phyloP scores from a whole-genome alignment of 148 eudicot species.

The Rhododendron simsii region DNA sequence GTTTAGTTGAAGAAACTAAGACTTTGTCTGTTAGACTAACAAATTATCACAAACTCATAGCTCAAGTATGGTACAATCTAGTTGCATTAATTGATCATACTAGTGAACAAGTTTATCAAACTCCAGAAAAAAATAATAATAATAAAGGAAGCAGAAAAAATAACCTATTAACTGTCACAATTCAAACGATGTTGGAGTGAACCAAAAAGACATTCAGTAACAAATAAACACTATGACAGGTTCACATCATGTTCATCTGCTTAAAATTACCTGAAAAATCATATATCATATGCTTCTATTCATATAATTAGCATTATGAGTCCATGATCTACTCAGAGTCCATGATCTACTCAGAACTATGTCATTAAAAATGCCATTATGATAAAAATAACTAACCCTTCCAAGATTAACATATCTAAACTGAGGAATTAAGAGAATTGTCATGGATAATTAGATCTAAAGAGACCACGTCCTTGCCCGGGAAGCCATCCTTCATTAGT shows the following conservation, averaged over 20 bases:
- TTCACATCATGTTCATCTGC: not conserved
- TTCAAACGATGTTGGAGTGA: not conserved
- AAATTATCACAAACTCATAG: not conserved
- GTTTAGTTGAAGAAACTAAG: not conserved
- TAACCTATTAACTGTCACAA: not conserved
- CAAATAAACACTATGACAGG: not conserved
- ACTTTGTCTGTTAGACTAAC: not conserved
- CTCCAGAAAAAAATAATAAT: not conserved
- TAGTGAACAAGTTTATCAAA: not conserved
- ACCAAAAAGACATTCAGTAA: not conserved
- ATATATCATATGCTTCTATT: not conserved
- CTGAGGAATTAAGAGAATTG: not conserved
- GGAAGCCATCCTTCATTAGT: slow-evolving; percentile 9
- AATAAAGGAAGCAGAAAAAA: not conserved
- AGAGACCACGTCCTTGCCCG: not conserved
- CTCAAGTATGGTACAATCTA: not conserved
- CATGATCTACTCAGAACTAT: not conserved
- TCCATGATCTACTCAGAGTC: not conserved
- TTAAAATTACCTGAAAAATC: not conserved
- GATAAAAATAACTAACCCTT: not conserved
- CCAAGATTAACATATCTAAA: not conserved
- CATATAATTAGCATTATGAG: not conserved
- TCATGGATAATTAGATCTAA: not conserved
- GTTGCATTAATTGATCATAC: not conserved
- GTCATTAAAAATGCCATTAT: not conserved